Evolutionary conservation across 495 filamentous ascomycete genomes (phyloP), one percentile per base, ranked within the genome.

Genomic region (Talaromyces nanjingensis): DNA sequence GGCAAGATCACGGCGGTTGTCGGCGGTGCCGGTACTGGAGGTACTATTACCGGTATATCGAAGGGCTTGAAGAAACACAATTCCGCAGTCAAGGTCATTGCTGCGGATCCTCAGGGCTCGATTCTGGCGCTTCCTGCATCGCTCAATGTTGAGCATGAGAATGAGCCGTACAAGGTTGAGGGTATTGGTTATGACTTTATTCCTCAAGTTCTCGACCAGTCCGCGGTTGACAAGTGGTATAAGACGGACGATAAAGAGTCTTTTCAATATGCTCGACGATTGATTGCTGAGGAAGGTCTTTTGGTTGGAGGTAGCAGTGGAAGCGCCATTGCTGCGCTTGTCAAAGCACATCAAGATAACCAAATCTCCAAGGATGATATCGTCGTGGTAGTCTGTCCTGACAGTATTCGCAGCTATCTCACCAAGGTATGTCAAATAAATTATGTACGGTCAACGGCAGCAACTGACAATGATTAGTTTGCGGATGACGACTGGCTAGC

Each of bases 181-280:
- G 94, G 94, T 22, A 98, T 99, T 70, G 94, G 94, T 24, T 99
- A 99, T 71, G 94, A 99, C 71, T 99, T 99, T 71, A 89, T 98
- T 60, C 94, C 94, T 5, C 89, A 97, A 42, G 94, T 99, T 0
- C 83, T 99, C 25, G 88, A 96, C 68, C 91, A 87, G 65, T 72
- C 86, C 8, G 72, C 82, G 24, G 90, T 99, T n/a, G 88, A 96
- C 72, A 87, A 88, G 67, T 99, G 94, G 94, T 96, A 97, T 75
- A 99, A 99, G 82, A 98, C 94, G 3, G 90, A 91, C 45, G 94
- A 99, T 67, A 86, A 84, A 64, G 92, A 96, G 70, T 92, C 91
- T 22, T 99, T 99, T 75, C 79, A 86, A 63, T 93, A 90, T 71
- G 90, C 94, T 9, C 85, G 94, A 22, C 86, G 92, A 52, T 77